These are phyloP conservation scores for Pharus latifolius DNA, from an alignment of 176 grass and related monocot genomes.

Conservation along the genomic window DNA sequence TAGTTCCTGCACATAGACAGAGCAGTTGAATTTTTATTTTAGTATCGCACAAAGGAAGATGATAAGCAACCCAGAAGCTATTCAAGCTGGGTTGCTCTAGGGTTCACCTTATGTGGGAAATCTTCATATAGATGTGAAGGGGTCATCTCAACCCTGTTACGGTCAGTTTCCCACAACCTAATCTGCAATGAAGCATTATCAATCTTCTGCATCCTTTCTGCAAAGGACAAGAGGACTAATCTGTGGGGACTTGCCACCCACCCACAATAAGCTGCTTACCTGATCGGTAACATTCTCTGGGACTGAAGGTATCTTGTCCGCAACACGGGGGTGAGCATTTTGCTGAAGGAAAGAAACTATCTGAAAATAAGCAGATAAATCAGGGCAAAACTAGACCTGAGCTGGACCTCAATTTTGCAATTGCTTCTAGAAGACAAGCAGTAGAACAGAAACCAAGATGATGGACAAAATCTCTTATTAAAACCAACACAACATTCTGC, in stretches of 20 bases:
- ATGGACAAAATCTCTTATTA: not conserved
- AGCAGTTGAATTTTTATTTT: not conserved
- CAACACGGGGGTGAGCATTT: slow-evolving; percentile 81
- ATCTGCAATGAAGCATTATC: slow-evolving; percentile 41
- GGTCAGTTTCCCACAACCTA: slow-evolving; percentile 79
- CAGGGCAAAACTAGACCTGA: not conserved
- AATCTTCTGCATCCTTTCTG: not conserved
- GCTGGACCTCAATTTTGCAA: not conserved
- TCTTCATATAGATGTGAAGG: slow-evolving; percentile 75
- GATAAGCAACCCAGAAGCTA: not conserved
- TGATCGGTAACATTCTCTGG: slow-evolving; percentile 89
- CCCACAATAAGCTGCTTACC: slow-evolving; percentile 8
- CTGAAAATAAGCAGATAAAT: slow-evolving; percentile 15
- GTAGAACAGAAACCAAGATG: not conserved
- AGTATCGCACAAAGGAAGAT: not conserved
- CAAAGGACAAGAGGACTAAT: not conserved
- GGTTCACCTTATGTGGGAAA: slow-evolving; percentile 79
- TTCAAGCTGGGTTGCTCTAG: not conserved
- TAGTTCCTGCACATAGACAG: slow-evolving; percentile 42
- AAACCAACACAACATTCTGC: not conserved
- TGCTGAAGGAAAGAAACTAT: slow-evolving; percentile 93
- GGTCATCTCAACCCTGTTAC: slow-evolving; percentile 69
- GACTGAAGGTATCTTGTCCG: slow-evolving; percentile 51
- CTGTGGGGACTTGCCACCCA: too few species aligned
- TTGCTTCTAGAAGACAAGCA: not conserved